Evolutionary conservation across 768 basidiomycete species (phyloP), one percentile per base, ranked within the genome.

Genomic region (Suillus discolor): DNA sequence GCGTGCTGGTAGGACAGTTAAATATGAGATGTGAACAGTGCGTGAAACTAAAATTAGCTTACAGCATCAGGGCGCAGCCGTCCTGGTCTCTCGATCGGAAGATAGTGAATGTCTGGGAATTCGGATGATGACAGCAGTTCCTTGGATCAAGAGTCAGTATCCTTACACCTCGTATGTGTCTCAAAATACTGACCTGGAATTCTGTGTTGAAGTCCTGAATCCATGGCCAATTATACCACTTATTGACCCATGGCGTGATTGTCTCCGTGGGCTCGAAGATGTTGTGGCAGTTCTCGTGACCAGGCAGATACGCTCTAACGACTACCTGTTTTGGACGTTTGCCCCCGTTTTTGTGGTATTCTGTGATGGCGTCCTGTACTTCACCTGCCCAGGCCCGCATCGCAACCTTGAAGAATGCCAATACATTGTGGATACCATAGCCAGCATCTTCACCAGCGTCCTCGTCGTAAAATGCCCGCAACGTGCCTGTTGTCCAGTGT

Each of bases 171-270:
- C 60, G 34, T 18, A 38, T 25, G 28, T 45, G 3, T 47, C 39
- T 57, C 18, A 6, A n/a, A 20, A 6, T 36, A 72, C 79, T 25
- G 45, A 89, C 88, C 83, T 87, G 77, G 69, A 90, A 89, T 16
- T 83, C 73, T n/a, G 75, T 71, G 66, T 91, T 90, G 65, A 84
- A 86, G 65, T 82, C 79, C 72, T 78, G 72, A 57, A 91, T 89
- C 75, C 83, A 81, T 0, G 79, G 83, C 89, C 89, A 90, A 71
- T 91, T 90, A 71, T 85, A 90, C 82, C 83, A 87, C 38, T 80
- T 78, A 78, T 80, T 80, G 45, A 68, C 65, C 64, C 79, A 83
- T 2, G 83, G 82, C 66, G 77, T 68, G 23, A 86, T 79, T 66
- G 79, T 77, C 42, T 64, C 71, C 83, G 82, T 84, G n/a, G 87